Evolutionary conservation across 2,329 filamentous ascomycete genomes (phyloP).

Genomic region (Metarhizium rileyi): DNA sequence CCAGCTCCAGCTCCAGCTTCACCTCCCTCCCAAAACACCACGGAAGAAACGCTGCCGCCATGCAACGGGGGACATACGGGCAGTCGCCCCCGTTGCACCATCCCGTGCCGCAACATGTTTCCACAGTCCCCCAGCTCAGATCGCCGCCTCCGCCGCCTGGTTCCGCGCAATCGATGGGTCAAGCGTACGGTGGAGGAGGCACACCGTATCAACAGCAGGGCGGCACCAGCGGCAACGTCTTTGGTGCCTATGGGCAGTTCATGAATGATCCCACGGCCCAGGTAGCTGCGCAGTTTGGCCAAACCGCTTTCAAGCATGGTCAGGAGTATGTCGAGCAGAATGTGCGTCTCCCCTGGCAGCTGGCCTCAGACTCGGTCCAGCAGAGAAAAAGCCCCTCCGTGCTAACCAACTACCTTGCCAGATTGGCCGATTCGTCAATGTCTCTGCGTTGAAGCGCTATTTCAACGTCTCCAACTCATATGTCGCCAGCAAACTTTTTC

Average conservation of each 20-base stretch:
- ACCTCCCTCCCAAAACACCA: not conserved
- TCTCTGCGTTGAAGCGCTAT: conserved; percentile 92
- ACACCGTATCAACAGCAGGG: conserved; percentile 66
- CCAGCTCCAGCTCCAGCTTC: too few species aligned
- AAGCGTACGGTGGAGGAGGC: conserved; percentile 45
- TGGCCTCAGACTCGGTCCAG: not conserved
- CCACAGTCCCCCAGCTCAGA: conserved; percentile 91
- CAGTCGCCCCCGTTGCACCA: conserved; percentile 93
- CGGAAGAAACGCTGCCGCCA: conserved; percentile 26
- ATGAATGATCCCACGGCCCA: conserved; percentile 94
- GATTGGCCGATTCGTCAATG: conserved; percentile 71
- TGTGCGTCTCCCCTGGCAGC: conserved; percentile 40
- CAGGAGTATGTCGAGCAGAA: conserved; percentile 95
- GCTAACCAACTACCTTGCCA: conserved; percentile 19
- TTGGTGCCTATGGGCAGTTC: conserved; percentile 77
- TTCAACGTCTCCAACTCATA: conserved; percentile 99
- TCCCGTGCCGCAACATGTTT: conserved; percentile 95
- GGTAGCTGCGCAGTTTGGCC: conserved; percentile 88
- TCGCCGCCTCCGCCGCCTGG: conserved; percentile 77
- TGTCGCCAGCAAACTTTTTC: conserved; percentile 82
- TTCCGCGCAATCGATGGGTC: conserved; percentile 56
- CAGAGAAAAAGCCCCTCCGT: not conserved
- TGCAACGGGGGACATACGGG: conserved; percentile 81
- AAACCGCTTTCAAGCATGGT: conserved; percentile 81
- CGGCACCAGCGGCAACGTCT: conserved; percentile 41